Conservation (phyloP, 352 stramenopile species). For the Phytopythium litorale region DNA sequence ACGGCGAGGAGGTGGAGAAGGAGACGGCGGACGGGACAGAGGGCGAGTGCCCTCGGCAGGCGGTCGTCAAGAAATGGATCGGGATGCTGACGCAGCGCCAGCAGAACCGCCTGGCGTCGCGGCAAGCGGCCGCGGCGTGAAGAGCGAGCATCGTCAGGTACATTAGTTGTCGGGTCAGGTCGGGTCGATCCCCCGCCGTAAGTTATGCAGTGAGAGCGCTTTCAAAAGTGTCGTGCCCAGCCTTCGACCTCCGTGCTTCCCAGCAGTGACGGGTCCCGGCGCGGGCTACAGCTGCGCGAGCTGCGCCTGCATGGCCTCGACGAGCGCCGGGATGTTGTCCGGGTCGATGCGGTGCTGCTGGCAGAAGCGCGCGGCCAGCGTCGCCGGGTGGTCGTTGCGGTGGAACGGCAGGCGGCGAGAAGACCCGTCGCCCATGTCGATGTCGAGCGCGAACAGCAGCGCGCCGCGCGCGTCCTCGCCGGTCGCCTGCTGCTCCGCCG, state of each 20-base stretch:
- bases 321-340: conserved; percentile 53
- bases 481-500: conserved; percentile 6
- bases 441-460: conserved; percentile 66
- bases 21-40: conserved; percentile 4
- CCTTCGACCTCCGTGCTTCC: background rate
- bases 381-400: conserved; percentile 42
- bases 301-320: conserved; percentile 53
- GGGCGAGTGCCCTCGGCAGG: background rate
- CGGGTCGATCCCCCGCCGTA: background rate
- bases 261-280: background rate
- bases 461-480: conserved; percentile 18
- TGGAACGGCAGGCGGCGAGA: conserved; percentile 43
- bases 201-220: conserved; percentile 1
- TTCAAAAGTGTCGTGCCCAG: background rate
- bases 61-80: conserved; percentile 24
- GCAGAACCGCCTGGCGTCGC: conserved; percentile 27
- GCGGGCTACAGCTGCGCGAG: conserved; percentile 27
- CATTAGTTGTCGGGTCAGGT: background rate
- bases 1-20: conserved; percentile 21
- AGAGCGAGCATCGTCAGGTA: background rate
- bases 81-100: conserved; percentile 26
- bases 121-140: conserved; percentile 10
- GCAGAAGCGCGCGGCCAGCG: conserved; percentile 54
- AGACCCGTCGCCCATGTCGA: conserved; percentile 50
- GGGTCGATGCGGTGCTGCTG: conserved; percentile 43